Evolutionary conservation across 306 rosid genomes (phyloP), one percentile per base, ranked within the genome.

Genomic region (Carpinus viminea): DNA sequence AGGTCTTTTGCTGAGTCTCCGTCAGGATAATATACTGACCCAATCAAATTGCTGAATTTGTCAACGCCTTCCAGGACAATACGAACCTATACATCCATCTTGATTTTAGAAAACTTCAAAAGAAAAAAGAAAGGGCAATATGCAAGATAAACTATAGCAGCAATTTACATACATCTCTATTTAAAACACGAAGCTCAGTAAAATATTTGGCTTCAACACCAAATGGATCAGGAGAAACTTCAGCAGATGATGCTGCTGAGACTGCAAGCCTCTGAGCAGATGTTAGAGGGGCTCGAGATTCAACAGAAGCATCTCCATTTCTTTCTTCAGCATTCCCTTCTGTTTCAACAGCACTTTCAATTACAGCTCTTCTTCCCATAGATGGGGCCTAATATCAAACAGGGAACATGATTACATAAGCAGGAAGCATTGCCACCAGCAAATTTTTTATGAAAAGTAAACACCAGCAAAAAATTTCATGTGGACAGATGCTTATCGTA

Each of bases 211-310:
- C 98, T 31, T 93, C 99, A 2, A 71, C 74, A 34, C 89, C 98
- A 91, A 90, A 96, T 75, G 93, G 93, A 89, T 93, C 96, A 38
- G 96, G 87, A 68, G 83, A 52, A 80, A 85, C 83, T 86, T 91
- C 97, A 18, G 72, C 65, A 43, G 96, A 55, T 24, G 91, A 61
- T 4, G 76, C 61, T 28, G 91, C n/a, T 74, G 99, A 87, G 78
- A 89, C 92, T 53, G 96, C 91, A 79, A 96, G 88, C 83, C 94
- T 93, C 81, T 96, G 99, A 53, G 99, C 99, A 83, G 99, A 91
- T 75, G 98, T 96, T 72, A 96, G 87, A 16, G 97, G 83, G 57
- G 88, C 90, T 75, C 83, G 92, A 74, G 98, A 80, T 85, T 91
- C 94, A 47, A 90, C 86, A 4, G 96, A 73, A 64, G 70, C 88